A percentile compares a stretch with the other conserved stretches of the same genome.
Evolutionary conservation across 805 yeast genomes (phyloP).

Genomic region (Ogataea methanolica): DNA sequence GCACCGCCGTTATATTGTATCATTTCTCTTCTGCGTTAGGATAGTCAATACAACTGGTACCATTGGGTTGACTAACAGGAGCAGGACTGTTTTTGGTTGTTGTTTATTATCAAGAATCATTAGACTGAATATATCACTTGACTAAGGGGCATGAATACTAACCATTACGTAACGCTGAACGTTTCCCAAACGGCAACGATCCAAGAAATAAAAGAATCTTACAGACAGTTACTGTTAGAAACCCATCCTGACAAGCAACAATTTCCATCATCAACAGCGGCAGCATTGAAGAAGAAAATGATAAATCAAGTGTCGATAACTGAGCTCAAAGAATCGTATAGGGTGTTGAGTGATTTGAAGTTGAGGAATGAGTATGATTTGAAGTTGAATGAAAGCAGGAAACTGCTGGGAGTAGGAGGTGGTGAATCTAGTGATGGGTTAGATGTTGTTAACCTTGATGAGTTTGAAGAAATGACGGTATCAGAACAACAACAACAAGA

Average conservation of each 20-base stretch:
- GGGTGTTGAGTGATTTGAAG: constrained; percentile 39
- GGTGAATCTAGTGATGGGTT: constrained; percentile 59
- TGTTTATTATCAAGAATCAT: too few relatives aligned
- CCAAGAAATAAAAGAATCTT: constrained; percentile 55
- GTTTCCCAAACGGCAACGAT: constrained; percentile 35
- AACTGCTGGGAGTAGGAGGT: constrained; percentile 31
- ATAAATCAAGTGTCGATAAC: background rate
- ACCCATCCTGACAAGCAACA: constrained; percentile 75
- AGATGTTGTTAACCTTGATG: constrained; percentile 63
- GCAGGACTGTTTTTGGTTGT: too few relatives aligned
- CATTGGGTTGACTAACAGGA: too few relatives aligned
- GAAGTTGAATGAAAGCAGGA: constrained; percentile 30
- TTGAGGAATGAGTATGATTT: constrained; percentile 49
- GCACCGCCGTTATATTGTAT: too few relatives aligned
- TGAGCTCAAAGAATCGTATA: constrained; percentile 60
- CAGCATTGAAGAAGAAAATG: constrained; percentile 22
- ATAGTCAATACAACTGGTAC: too few relatives aligned
- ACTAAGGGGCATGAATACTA: background rate
- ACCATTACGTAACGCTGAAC: constrained; percentile 57
- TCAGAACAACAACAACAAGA: constrained; percentile 21
- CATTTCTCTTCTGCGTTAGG: too few relatives aligned
- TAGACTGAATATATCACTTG: background rate
- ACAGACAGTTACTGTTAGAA: constrained; percentile 51
- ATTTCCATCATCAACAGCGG: background rate
- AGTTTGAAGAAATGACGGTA: constrained; percentile 32